phyloP scores from a whole-genome alignment of 129 eudicot species.

The Centaurea solstitialis region DNA sequence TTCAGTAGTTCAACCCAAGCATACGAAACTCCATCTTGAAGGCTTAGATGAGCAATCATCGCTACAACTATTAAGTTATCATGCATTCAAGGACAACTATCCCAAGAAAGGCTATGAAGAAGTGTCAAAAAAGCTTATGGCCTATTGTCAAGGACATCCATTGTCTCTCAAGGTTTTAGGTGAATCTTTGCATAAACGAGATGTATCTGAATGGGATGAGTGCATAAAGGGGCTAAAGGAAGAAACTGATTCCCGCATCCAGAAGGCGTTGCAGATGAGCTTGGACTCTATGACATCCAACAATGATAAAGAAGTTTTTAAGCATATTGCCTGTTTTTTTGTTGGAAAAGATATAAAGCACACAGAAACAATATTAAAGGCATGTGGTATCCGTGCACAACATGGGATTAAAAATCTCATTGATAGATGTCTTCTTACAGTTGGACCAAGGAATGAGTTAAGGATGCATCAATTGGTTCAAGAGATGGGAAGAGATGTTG shows the following conservation, averaged over 20 bases:
- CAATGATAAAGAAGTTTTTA: background rate
- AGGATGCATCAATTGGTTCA: constrained; percentile 25
- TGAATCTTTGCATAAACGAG: too few species aligned
- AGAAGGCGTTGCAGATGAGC: background rate
- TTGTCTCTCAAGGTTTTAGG: too few species aligned
- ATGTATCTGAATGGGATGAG: too few species aligned
- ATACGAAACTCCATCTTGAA: too few species aligned
- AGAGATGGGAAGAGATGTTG: constrained; percentile 11
- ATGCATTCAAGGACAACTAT: too few species aligned
- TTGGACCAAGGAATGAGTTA: background rate
- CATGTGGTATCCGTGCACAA: constrained; percentile 7
- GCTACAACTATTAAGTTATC: too few species aligned
- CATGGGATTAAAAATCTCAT: constrained; percentile 25
- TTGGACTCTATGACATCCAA: background rate
- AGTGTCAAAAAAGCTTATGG: too few species aligned
- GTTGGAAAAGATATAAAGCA: background rate
- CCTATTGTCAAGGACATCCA: too few species aligned
- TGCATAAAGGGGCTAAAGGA: background rate
- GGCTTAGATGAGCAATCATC: too few species aligned
- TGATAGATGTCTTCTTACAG: constrained; percentile 28
- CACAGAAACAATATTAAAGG: background rate
- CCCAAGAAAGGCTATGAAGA: too few species aligned
- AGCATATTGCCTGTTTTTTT: constrained; percentile 1
- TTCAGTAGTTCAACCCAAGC: too few species aligned
- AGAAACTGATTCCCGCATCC: background rate